Percentiles rank a stretch among this genome's conserved stretches.
Conservation (phyloP, 371 early-diverging fungal species). For the Cokeromyces recurvatus region DNA sequence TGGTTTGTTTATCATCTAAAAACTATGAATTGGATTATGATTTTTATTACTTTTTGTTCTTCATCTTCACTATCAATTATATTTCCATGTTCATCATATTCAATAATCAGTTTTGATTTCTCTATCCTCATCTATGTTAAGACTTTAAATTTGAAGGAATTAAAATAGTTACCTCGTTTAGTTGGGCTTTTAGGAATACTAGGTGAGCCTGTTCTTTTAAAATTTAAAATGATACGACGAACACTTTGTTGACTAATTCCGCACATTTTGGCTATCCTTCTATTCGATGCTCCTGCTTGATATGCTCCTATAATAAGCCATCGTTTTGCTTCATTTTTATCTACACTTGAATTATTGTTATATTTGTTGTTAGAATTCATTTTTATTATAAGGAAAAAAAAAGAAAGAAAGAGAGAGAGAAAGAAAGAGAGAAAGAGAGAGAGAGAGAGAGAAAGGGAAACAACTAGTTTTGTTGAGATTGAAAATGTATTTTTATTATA, state of each 20-base stretch:
- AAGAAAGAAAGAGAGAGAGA: too few relatives aligned
- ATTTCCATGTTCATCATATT: slow-evolving; percentile 40
- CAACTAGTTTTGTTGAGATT: too few relatives aligned
- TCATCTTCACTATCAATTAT: slow-evolving; percentile 32
- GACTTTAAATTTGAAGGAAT: neutral
- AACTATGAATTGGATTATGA: neutral
- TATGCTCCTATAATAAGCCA: slow-evolving; percentile 48
- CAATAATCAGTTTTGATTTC: slow-evolving; percentile 17
- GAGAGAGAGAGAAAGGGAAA: too few relatives aligned
- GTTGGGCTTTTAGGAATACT: slow-evolving; percentile 1
- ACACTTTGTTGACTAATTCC: slow-evolving; percentile 33
- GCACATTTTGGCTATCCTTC: slow-evolving; percentile 30
- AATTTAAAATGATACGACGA: slow-evolving; percentile 35
- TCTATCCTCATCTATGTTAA: neutral
- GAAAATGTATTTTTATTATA: too few relatives aligned
- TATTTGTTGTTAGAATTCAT: neutral
- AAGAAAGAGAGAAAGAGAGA: too few relatives aligned
- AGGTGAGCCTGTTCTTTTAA: slow-evolving; percentile 37
- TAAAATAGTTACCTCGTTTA: neutral
- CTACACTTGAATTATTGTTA: too few relatives aligned
- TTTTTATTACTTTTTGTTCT: neutral
- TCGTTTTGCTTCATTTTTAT: slow-evolving; percentile 10
- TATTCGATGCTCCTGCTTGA: slow-evolving; percentile 40
- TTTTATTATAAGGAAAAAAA: neutral
- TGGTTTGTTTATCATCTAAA: too few relatives aligned